These are phyloP conservation scores for Lachnellula suecica DNA, from an alignment of 2,329 filamentous ascomycete genomes.

Conservation along the genomic window DNA sequence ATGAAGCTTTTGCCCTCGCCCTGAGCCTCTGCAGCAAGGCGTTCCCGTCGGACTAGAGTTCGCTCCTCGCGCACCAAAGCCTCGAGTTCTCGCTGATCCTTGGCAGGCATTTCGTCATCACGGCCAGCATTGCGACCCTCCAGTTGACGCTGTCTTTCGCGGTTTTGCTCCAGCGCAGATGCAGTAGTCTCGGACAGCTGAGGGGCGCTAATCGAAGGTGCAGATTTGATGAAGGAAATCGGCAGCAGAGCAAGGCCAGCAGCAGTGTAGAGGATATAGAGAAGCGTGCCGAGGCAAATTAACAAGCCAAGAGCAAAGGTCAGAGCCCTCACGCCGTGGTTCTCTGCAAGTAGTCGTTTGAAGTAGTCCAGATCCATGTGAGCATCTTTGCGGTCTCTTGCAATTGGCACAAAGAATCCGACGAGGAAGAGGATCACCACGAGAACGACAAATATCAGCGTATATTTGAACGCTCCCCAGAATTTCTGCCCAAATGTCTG, in stretches of 20 bases:
- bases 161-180: constrained; percentile 80
- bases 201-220: constrained; percentile 81
- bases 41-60: constrained; percentile 84
- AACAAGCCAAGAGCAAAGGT: constrained; percentile 89
- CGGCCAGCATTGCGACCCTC: constrained; percentile 81
- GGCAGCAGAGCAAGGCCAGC: constrained; percentile 86
- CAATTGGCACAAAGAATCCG: constrained; percentile 89
- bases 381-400: constrained; percentile 62
- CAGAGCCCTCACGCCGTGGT: constrained; percentile 88
- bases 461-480: constrained; percentile 88
- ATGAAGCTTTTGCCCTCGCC: constrained; percentile 76
- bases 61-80: constrained; percentile 85
- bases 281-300: constrained; percentile 78
- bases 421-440: constrained; percentile 83
- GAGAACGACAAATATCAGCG: constrained; percentile 77
- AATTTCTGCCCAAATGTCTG: constrained; percentile 71
- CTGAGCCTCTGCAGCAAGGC: constrained; percentile 78
- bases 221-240: constrained; percentile 87
- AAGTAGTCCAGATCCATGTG: constrained; percentile 89
- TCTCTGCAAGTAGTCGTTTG: constrained; percentile 78
- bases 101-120: constrained; percentile 71
- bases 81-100: constrained; percentile 87
- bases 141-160: constrained; percentile 87
- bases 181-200: constrained; percentile 75
- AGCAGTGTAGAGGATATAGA: constrained; percentile 88